Percentiles rank a stretch among this genome's conserved stretches.
Evolutionary conservation across 208 protist species (phyloP).

Genomic region (Leishmania tropica): DNA sequence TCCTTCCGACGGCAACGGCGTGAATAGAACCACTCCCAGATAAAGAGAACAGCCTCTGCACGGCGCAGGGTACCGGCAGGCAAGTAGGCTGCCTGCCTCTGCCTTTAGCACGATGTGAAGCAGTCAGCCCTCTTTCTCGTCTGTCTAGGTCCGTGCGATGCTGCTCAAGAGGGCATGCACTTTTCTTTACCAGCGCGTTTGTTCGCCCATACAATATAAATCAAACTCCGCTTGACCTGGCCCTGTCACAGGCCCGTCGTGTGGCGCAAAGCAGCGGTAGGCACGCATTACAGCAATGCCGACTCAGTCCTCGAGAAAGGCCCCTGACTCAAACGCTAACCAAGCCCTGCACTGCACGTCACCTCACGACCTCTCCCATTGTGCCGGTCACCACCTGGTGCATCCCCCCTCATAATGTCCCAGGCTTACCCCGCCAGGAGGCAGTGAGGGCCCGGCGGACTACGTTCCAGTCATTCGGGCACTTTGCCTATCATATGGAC

Average conservation of each 20-base stretch:
- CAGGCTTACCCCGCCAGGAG: neutral
- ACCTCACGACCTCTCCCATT: neutral
- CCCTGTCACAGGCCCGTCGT: neutral
- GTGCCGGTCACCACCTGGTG: neutral
- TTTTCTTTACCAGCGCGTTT: neutral
- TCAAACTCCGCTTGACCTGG: neutral
- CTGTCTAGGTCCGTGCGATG: too few relatives aligned
- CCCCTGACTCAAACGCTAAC: neutral
- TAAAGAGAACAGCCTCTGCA: neutral
- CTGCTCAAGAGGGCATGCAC: neutral
- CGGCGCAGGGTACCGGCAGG: neutral
- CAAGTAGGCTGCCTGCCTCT: neutral
- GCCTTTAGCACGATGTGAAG: neutral
- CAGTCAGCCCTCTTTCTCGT: neutral
- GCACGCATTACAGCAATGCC: neutral
- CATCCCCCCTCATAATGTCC: neutral
- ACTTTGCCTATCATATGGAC: neutral
- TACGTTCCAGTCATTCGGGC: neutral
- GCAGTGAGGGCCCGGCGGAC: neutral
- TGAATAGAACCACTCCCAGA: neutral
- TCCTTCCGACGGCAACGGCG: neutral
- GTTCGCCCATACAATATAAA: neutral
- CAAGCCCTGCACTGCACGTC: neutral
- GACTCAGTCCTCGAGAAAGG: neutral
- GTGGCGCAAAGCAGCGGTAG: neutral